Conservation (phyloP, 352 stramenopile genomes). For the Blastocystis sp. region DNA sequence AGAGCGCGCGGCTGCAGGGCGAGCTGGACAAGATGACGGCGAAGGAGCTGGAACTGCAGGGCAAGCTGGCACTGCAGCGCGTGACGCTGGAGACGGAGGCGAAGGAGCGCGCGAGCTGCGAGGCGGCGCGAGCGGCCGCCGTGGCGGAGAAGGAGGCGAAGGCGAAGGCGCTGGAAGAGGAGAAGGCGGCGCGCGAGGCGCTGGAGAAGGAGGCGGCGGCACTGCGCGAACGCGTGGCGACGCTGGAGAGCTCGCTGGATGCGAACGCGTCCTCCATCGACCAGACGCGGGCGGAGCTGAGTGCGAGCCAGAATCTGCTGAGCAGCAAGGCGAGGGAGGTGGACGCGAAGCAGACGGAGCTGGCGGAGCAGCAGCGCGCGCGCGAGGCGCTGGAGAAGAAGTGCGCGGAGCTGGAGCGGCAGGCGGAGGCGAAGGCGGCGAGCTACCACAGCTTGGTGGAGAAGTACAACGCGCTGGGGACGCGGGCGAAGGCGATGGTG, state of each 20-base stretch:
- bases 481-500: background rate
- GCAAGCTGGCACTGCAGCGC: background rate
- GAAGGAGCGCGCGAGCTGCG: background rate
- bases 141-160: constrained; percentile 9
- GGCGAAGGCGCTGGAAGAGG: background rate
- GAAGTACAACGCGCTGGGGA: constrained; percentile 20
- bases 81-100: background rate
- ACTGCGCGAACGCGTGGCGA: background rate
- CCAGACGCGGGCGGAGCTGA: background rate
- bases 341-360: constrained; percentile 4
- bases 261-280: background rate
- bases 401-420: constrained; percentile 3
- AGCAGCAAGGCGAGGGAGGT: background rate
- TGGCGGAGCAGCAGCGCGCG: background rate
- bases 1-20: background rate
- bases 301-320: background rate
- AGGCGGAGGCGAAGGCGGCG: constrained; percentile 3
- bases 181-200: background rate
- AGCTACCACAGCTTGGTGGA: background rate
- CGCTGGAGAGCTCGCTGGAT: background rate
- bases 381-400: constrained; percentile 26
- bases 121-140: background rate
- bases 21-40: background rate
- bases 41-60: background rate
- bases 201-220: background rate